Conservation (phyloP, 441 rosid genomes). For the Theobroma grandiflorum region DNA sequence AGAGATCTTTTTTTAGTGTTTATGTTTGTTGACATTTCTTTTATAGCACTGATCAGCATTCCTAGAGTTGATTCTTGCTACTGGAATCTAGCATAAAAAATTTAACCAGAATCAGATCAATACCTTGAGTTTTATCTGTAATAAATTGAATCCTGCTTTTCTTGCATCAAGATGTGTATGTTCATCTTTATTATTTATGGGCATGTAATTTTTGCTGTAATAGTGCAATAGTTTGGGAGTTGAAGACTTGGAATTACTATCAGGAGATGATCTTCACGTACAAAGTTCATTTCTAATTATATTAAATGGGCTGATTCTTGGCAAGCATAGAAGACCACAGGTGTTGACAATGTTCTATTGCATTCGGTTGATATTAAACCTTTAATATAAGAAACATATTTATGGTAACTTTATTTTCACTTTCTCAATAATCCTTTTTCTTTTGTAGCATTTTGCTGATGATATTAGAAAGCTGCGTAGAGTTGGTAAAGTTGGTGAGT, state of each 20-base stretch:
- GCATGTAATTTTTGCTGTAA: slow-evolving; percentile 26
- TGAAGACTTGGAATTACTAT: slow-evolving; percentile 77
- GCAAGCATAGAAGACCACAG: slow-evolving; percentile 96
- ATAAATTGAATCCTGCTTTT: too few species aligned
- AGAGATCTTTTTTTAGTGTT: too few species aligned
- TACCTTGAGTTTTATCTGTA: neutral
- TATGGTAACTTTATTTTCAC: too few species aligned
- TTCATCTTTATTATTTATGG: slow-evolving; percentile 14
- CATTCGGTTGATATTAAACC: too few species aligned
- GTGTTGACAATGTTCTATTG: slow-evolving; percentile 40
- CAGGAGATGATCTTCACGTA: slow-evolving; percentile 92
- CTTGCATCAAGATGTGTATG: neutral
- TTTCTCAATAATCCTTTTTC: slow-evolving; percentile 22
- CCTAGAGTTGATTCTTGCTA: too few species aligned
- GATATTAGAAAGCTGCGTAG: slow-evolving; percentile 86
- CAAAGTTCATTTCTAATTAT: slow-evolving; percentile 85
- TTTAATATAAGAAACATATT: too few species aligned
- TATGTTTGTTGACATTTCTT: too few species aligned
- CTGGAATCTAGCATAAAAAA: too few species aligned
- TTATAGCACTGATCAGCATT: too few species aligned
- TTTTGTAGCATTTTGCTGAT: slow-evolving; percentile 69
- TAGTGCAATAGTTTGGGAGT: slow-evolving; percentile 93
- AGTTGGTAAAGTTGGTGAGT: slow-evolving; percentile 93
- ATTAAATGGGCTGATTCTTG: slow-evolving; percentile 91
- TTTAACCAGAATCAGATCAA: too few species aligned